Base-by-base conservation (phyloP, 768 basidiomycete genomes). In the Tulasnella sp. region DNA sequence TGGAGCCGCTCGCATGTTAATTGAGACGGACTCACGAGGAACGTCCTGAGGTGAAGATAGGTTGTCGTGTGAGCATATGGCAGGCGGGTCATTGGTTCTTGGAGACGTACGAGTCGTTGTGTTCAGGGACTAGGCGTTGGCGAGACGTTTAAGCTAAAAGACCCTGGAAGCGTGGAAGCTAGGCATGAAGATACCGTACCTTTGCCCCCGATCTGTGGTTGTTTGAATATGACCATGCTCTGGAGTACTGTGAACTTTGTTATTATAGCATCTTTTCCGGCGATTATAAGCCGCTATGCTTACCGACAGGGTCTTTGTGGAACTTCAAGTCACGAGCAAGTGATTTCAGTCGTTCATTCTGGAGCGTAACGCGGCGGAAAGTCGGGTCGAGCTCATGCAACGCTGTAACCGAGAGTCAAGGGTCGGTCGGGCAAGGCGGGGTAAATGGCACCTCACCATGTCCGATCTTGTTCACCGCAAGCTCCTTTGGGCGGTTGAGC, bases 221-320 rank as follows among this genome's bases (percentile, higher is more conserved):
- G 92, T 69, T 98, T 98, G 64, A 84, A 91, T 59, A 98, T 99
- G 31, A 94, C 74, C 92, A 96, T 96, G 2, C 86, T 89, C 66
- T 94, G 91, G 31, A 93, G 72, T 2, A 87, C 92, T 85, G 62
- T 29, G 27, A 6, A 23, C 31, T 7, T 15, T 15, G 19, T 45
- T 2, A n/a, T 15, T 6, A 29, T 54, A 12, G 19, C 31, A 17
- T 7, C 5, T 34, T 21, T 17, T 27, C 35, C 15, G 25, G 15
- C 9, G 36, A 40, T 27, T 19, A 49, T 12, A 17, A 19, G 21
- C 5, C n/a, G 37, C 17, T 3, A 36, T 19, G 66, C 78, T 63
- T 62, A 85, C 87, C 84, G 42, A 82, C 82, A 2, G 94, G 94
- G 68, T 93, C 84, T 56, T 74, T 74, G 67, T 97, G 91, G 66